A percentile compares a stretch with the other conserved stretches of the same genome.
Evolutionary conservation across 371 early-diverging fungal species (phyloP).

Genomic region (Nematocida major): DNA sequence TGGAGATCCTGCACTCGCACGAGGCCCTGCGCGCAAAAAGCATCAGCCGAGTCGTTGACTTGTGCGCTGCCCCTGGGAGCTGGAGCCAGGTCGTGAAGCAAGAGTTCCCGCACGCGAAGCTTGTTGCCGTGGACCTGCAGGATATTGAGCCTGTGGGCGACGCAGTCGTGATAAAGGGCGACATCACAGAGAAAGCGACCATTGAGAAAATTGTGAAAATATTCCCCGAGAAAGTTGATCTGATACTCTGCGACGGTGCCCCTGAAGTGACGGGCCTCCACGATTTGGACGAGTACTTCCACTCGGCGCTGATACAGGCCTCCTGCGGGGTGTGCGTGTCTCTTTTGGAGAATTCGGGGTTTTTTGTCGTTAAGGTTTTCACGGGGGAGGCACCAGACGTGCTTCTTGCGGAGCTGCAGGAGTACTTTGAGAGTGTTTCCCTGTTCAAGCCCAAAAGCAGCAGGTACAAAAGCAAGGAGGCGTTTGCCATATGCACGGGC

Average conservation of each 20-base stretch:
- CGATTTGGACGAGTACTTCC: slow-evolving; percentile 95
- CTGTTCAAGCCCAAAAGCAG: slow-evolving; percentile 87
- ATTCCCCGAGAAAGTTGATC: slow-evolving; percentile 78
- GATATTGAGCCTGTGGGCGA: slow-evolving; percentile 89
- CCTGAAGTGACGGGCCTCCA: slow-evolving; percentile 95
- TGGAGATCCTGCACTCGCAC: slow-evolving; percentile 57
- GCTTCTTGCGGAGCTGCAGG: slow-evolving; percentile 77
- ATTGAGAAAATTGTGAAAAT: slow-evolving; percentile 76
- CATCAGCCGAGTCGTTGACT: slow-evolving; percentile 51
- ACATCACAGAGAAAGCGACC: slow-evolving; percentile 87
- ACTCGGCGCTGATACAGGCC: slow-evolving; percentile 77
- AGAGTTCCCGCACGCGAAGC: slow-evolving; percentile 65
- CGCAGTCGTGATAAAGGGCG: slow-evolving; percentile 85
- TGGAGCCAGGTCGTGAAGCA: slow-evolving; percentile 60
- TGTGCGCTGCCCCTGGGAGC: slow-evolving; percentile 65
- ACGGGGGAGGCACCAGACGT: slow-evolving; percentile 75
- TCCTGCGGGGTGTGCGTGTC: slow-evolving; percentile 85
- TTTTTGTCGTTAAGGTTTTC: slow-evolving; percentile 39
- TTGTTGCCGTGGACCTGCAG: slow-evolving; percentile 93
- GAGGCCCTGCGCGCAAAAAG: slow-evolving; percentile 48
- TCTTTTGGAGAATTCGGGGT: slow-evolving; percentile 70
- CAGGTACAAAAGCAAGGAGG: slow-evolving; percentile 75
- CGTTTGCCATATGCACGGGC: slow-evolving; percentile 59
- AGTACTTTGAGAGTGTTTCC: slow-evolving; percentile 77
- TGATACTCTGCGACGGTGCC: slow-evolving; percentile 93